Base-by-base conservation (phyloP, 495 filamentous ascomycete genomes). In the Hyphodiscus hymeniophilus region DNA sequence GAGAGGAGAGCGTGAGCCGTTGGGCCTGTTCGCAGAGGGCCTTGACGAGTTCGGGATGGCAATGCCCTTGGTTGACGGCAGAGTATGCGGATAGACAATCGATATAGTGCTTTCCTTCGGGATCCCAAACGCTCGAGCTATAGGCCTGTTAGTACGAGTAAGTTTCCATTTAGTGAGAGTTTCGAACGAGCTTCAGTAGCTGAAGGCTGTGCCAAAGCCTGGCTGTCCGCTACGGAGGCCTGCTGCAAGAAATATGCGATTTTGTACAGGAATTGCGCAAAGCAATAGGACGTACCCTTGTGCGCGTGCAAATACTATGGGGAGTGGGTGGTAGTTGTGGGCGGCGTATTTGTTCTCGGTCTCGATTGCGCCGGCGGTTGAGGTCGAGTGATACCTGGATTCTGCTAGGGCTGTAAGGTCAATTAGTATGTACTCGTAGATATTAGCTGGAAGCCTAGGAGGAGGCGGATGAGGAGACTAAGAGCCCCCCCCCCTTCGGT, bases 51-150 rank as follows among this genome's bases (percentile, higher is more conserved):
- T 92, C 90, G 7, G 91, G 94, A 70, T 99, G 94, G 62, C 91
- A 99, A 68, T 99, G 92, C 50, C 92, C 92, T 65, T 99, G 92
- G 69, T 99, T 99, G 61, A 99, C 88, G 41, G 92, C 92, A 42
- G 85, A 90, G 76, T 99, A 99, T 46, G 92, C 94, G 38, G 89
- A 95, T 41, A 99, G 80, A 73, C 95, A 97, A 67, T 99, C 92
- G 56, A 97, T 82, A 66, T 99, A 99, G 60, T 92, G 83, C 57
- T 87, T 89, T 61, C 88, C 89, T 73, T 97, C 94, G 15, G 92
- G 92, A 62, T 99, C 92, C 91, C 91, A 97, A 44, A 97, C 94
- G 46, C 81, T 79, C n/a, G n/a, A n/a, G n/a, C n/a, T n/a, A n/a
- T n/a, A n/a, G n/a, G n/a, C n/a, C n/a, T n/a, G n/a, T n/a, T n/a